Evolutionary conservation across 331 rosid genomes (phyloP), one percentile per base, ranked within the genome.

Genomic region (Dryas integrifolia): DNA sequence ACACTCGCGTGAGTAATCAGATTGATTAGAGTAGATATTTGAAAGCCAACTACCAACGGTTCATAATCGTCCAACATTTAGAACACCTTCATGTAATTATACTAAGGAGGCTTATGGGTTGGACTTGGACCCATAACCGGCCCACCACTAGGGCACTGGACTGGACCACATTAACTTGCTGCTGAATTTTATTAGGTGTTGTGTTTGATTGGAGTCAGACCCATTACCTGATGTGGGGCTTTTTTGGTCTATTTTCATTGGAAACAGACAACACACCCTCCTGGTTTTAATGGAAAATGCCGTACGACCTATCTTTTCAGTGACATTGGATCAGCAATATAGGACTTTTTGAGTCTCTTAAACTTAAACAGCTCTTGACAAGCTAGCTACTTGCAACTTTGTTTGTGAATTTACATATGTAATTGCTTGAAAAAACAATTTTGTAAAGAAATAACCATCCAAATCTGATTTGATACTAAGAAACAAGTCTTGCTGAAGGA

Each of bases 251-350:
- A 57, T 64, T 35, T 24, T 3, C 75, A 9, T 16, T 30, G 43
- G 13, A 71, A 83, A 83, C 72, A 44, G 93, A 84, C 89, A 55
- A 45, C 24, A 21, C 75, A 84, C 76, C 87, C 79, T 74, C 86
- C 73, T 38, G n/a, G 60, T 51, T 74, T 75, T 46, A 47, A 40
- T 51, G 48, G 88, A 88, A 76, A 84, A 82, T 70, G 70, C 40
- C 40, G 55, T 39, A 3, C 67, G 39, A 88, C 83, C 90, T 72
- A 45, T 80, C 70, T 82, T 48, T 3, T 13, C 46, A 45, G 40
- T 12, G 79, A 85, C 63, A 51, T 35, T 52, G 56, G 53, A 77
- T 63, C 76, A 14, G 50, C 58, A 48, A 16, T 16, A 4, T 59
- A 63, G 16, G 55, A 48, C 49, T 43, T 46, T 12, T 35, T 26